phyloP scores from a whole-genome alignment of 768 basidiomycete genomes.

The Coprinopsis cinerea region DNA sequence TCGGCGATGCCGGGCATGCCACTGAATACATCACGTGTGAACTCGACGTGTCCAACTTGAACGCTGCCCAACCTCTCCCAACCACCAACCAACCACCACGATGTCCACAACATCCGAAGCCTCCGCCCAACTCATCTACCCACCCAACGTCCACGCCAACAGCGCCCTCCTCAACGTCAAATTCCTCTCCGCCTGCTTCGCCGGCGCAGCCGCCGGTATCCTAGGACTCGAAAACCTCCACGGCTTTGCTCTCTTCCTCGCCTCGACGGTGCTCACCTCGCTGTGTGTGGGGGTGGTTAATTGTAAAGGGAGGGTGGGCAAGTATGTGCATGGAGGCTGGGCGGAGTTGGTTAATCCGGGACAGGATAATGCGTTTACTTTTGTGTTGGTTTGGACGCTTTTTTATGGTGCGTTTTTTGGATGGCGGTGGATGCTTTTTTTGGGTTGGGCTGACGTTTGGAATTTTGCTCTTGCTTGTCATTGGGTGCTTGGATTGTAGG shows the following conservation, averaged over 20 bases:
- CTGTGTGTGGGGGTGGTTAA: constrained; percentile 62
- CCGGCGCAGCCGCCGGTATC: constrained; percentile 84
- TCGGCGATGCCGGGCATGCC: too few species aligned
- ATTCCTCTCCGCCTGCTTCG: constrained; percentile 78
- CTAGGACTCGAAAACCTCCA: constrained; percentile 82
- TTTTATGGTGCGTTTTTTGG: constrained; percentile 62
- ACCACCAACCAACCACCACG: constrained; percentile 10
- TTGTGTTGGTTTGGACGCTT: constrained; percentile 89
- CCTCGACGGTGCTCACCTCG: constrained; percentile 63
- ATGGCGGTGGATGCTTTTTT: too few species aligned
- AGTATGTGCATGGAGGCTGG: constrained; percentile 58
- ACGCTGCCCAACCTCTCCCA: not conserved
- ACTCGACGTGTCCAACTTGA: not conserved
- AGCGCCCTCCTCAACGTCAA: constrained; percentile 59
- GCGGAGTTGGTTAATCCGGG: constrained; percentile 75
- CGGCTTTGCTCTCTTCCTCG: constrained; percentile 76
- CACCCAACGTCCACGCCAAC: constrained; percentile 63
- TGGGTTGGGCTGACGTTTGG: too few species aligned
- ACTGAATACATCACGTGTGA: constrained; percentile 16
- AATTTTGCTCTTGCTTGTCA: too few species aligned
- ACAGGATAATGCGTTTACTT: constrained; percentile 87
- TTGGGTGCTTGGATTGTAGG: too few species aligned
- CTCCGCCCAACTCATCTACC: constrained; percentile 57
- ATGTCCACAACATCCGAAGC: constrained; percentile 48
- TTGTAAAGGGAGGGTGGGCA: constrained; percentile 58